phyloP scores from a whole-genome alignment of 2,329 filamentous ascomycete genomes.

The Shiraia sp. region DNA sequence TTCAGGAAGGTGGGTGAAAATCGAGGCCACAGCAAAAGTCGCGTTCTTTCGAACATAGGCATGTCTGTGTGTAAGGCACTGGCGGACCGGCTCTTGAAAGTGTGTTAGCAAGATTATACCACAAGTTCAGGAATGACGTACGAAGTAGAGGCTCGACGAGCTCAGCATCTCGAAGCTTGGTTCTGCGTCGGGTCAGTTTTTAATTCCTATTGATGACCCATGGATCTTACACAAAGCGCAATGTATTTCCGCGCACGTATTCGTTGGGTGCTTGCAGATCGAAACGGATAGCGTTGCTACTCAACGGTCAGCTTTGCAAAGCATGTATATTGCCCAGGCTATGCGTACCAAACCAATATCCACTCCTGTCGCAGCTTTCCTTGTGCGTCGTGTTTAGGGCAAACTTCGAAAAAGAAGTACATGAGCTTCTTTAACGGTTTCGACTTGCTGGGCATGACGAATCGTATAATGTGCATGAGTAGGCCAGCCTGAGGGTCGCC shows the following conservation, averaged over 20 bases:
- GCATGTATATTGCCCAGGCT: slow-evolving; percentile 11
- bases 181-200: slow-evolving; percentile 46
- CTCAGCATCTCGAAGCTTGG: slow-evolving; percentile 93
- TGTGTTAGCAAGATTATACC: slow-evolving; percentile 12
- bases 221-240: slow-evolving; percentile 73
- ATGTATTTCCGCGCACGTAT: slow-evolving; percentile 96
- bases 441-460: slow-evolving; percentile 98
- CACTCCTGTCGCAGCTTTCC: slow-evolving; percentile 99
- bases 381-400: slow-evolving; percentile 86
- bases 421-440: slow-evolving; percentile 97
- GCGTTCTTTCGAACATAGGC: slow-evolving; percentile 98
- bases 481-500: slow-evolving; percentile 93
- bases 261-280: slow-evolving; percentile 97
- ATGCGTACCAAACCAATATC: slow-evolving; percentile 90
- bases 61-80: slow-evolving; percentile 93
- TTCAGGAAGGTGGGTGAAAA: slow-evolving; percentile 85
- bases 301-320: slow-evolving; percentile 24
- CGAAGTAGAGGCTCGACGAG: slow-evolving; percentile 92
- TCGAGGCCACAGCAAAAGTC: slow-evolving; percentile 90
- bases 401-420: slow-evolving; percentile 99
- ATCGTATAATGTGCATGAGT: slow-evolving; percentile 99
- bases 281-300: slow-evolving; percentile 94
- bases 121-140: slow-evolving; percentile 13
- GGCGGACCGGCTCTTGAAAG: slow-evolving; percentile 70
- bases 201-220: not conserved